Percentiles rank a stretch among this genome's conserved stretches.
Evolutionary conservation across 192 early-diverging fungal species (phyloP).

Genomic region (Coemansia sp.): DNA sequence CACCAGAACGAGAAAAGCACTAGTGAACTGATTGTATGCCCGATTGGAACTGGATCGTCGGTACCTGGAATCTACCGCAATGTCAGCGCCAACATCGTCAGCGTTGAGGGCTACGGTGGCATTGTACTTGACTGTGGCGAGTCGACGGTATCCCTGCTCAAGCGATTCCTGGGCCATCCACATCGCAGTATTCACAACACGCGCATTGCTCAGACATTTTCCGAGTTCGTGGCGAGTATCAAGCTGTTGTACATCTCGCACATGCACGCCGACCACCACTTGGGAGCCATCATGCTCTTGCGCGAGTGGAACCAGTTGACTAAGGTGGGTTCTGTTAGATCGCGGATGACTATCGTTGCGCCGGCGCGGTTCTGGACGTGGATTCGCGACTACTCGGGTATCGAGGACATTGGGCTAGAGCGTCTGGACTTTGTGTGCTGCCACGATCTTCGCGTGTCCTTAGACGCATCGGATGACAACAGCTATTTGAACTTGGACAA

Average conservation of each 20-base stretch:
- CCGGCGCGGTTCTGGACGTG: conserved; percentile 50
- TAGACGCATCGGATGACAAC: background rate
- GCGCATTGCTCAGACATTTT: conserved; percentile 36
- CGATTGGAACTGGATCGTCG: conserved; percentile 91
- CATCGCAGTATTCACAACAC: conserved; percentile 40
- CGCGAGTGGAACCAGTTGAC: conserved; percentile 67
- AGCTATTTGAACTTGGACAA: background rate
- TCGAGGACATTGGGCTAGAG: conserved; percentile 51
- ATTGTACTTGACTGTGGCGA: conserved; percentile 92
- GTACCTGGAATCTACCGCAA: conserved; percentile 91
- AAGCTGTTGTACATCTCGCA: conserved; percentile 88
- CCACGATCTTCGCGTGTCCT: conserved; percentile 24
- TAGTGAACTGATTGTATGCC: conserved; percentile 47
- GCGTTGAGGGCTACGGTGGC: conserved; percentile 60
- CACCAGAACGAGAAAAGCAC: background rate
- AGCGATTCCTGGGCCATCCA: conserved; percentile 65
- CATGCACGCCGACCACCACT: conserved; percentile 97
- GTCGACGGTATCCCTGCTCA: conserved; percentile 81
- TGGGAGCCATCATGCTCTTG: conserved; percentile 79
- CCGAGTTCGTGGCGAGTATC: conserved; percentile 59
- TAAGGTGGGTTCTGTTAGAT: background rate
- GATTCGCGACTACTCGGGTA: conserved; percentile 47
- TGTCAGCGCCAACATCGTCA: conserved; percentile 81
- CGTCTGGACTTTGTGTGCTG: conserved; percentile 47
- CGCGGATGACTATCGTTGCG: conserved; percentile 47